These are phyloP conservation scores for Pilatotrama ljubarskyi DNA, from an alignment of 768 basidiomycete species.

Conservation along the genomic window DNA sequence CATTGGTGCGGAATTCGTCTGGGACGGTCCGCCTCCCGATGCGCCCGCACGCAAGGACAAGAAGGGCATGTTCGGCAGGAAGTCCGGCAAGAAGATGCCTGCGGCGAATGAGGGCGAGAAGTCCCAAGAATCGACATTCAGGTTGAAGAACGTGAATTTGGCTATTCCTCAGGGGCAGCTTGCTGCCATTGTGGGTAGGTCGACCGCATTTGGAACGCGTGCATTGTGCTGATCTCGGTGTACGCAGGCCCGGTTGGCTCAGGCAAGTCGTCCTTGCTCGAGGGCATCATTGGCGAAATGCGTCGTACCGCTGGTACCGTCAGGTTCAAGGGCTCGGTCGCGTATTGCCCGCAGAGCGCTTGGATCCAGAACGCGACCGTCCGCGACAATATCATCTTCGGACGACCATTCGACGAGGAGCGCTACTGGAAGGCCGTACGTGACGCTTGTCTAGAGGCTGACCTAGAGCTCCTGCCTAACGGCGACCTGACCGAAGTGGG, in stretches of 20 bases:
- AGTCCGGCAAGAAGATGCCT: slow-evolving; percentile 24
- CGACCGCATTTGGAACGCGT: too few species aligned
- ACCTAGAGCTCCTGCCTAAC: slow-evolving; percentile 49
- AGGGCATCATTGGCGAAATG: slow-evolving; percentile 86
- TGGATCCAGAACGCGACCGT: slow-evolving; percentile 95
- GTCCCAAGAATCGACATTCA: slow-evolving; percentile 51
- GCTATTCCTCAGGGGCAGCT: slow-evolving; percentile 74
- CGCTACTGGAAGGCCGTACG: slow-evolving; percentile 80
- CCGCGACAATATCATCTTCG: slow-evolving; percentile 88
- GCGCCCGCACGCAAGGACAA: slow-evolving; percentile 35
- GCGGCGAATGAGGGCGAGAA: slow-evolving; percentile 38
- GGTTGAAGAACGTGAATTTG: slow-evolving; percentile 63
- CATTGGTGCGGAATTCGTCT: slow-evolving; percentile 61
- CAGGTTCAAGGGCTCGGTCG: slow-evolving; percentile 70
- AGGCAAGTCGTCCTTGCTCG: slow-evolving; percentile 69
- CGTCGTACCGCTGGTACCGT: slow-evolving; percentile 63
- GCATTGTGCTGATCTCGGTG: background rate
- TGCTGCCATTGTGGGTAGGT: slow-evolving; percentile 74
- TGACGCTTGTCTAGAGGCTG: slow-evolving; percentile 64
- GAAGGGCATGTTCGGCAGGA: slow-evolving; percentile 30
- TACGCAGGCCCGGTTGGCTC: slow-evolving; percentile 56
- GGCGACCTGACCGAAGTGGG: slow-evolving; percentile 59
- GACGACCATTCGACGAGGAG: slow-evolving; percentile 76
- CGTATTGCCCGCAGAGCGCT: slow-evolving; percentile 83
- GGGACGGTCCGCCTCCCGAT: slow-evolving; percentile 67